These are phyloP conservation scores for Fusarium scirpi DNA, from an alignment of 2,329 filamentous ascomycete genomes.

Conservation along the genomic window DNA sequence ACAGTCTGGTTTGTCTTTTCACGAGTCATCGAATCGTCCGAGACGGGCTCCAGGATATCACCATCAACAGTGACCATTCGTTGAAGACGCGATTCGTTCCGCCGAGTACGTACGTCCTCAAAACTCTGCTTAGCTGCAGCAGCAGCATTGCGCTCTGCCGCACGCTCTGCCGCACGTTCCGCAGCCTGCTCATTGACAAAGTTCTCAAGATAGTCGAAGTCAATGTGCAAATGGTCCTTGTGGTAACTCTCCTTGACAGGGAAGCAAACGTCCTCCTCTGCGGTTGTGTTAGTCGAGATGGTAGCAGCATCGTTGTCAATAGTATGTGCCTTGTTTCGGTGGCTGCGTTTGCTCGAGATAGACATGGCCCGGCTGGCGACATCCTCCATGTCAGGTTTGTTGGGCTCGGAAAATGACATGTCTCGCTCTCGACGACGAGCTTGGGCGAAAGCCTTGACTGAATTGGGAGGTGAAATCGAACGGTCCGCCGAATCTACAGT, in stretches of 20 bases:
- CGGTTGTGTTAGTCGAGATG: conserved; percentile 74
- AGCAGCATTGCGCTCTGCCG: conserved; percentile 56
- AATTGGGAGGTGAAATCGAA: conserved; percentile 91
- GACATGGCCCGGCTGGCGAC: conserved; percentile 78
- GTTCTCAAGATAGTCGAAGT: conserved; percentile 94
- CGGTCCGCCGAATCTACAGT: conserved; percentile 71
- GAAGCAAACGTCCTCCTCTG: conserved; percentile 90
- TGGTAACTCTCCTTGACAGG: conserved; percentile 75
- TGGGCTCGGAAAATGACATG: conserved; percentile 65
- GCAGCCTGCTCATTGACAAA: conserved; percentile 76
- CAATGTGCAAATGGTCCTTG: conserved; percentile 83
- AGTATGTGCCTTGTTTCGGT: conserved; percentile 68
- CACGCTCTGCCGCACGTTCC: conserved; percentile 54
- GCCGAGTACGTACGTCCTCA: conserved; percentile 50
- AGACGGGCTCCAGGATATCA: conserved; percentile 67
- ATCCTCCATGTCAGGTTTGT: conserved; percentile 55
- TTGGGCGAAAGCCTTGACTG: conserved; percentile 96
- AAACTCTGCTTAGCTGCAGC: conserved; percentile 49
- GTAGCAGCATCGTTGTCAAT: conserved; percentile 72
- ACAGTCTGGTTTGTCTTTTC: conserved; percentile 61
- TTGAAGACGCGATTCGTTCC: conserved; percentile 44
- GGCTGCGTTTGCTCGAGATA: conserved; percentile 71
- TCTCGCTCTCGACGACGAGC: conserved; percentile 87
- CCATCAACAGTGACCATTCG: conserved; percentile 66
- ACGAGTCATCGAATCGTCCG: conserved; percentile 56